These are phyloP conservation scores for Fusarium papillatum DNA, from an alignment of 2,329 filamentous ascomycete species.

Conservation along the genomic window DNA sequence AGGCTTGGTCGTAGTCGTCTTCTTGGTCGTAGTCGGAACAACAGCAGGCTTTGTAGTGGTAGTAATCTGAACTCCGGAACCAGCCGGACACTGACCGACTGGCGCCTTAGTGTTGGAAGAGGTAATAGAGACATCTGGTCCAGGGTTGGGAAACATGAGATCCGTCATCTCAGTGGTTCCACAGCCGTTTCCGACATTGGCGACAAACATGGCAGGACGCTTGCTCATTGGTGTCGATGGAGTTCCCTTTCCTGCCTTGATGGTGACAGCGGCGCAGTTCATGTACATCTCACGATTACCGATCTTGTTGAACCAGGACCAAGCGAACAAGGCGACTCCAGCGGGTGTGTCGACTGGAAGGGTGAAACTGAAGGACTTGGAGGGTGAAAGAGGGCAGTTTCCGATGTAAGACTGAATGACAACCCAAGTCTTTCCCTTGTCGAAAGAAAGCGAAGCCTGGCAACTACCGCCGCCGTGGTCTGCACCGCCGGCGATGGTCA, in stretches of 20 bases:
- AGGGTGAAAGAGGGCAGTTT: conserved; percentile 59
- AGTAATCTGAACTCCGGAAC: conserved; percentile 36
- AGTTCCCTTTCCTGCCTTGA: conserved; percentile 56
- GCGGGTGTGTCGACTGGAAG: conserved; percentile 62
- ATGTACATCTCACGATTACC: conserved; percentile 90
- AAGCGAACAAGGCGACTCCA: conserved; percentile 76
- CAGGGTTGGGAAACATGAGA: conserved; percentile 73
- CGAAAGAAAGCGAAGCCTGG: conserved; percentile 81
- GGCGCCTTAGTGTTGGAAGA: conserved; percentile 46
- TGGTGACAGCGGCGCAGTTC: conserved; percentile 81
- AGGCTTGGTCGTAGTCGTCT: conserved; percentile 8
- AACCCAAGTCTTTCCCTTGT: conserved; percentile 76
- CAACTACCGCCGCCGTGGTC: conserved; percentile 79
- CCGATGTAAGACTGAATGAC: conserved; percentile 72
- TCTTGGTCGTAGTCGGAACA: conserved; percentile 1
- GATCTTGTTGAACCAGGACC: conserved; percentile 83
- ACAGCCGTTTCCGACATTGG: conserved; percentile 68
- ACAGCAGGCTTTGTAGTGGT: conserved; percentile 12
- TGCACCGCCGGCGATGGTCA: conserved; percentile 73
- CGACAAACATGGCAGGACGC: conserved; percentile 78
- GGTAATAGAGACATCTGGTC: conserved; percentile 51
- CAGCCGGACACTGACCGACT: conserved; percentile 32
- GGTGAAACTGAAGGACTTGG: conserved; percentile 71
- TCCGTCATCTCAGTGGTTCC: conserved; percentile 62
- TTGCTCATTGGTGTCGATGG: conserved; percentile 56